Evolutionary conservation across 257 asterid species (phyloP), one percentile per base, ranked within the genome.

Genomic region (Scutellaria barbata): DNA sequence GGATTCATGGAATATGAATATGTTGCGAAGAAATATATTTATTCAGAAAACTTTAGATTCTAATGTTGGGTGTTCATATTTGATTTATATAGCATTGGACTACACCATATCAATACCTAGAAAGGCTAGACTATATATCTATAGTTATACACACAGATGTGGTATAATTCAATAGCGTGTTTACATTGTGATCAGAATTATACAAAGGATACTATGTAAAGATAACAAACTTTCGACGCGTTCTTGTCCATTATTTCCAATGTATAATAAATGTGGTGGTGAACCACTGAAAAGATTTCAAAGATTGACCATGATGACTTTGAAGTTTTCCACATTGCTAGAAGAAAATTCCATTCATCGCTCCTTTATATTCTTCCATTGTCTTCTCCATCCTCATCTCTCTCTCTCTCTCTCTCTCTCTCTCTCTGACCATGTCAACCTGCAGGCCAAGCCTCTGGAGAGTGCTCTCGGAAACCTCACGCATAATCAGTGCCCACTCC

Each of bases 401-500:
- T 6, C 66, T 16, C 59, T 6, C 63, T 22, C 53, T 70, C 72
- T 64, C 55, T 45, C 4, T 54, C 37, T 33, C 57, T 16, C 59
- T 35, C 13, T 50, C 74, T 22, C 35, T 8, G 1, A 73, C 48
- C 74, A 78, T 81, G 83, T 68, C 83, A 46, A 53, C 78, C 12
- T 69, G 72, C 12, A 55, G 46, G 51, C 89, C 87, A 53, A 88
- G 52, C 72, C 84, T 90, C 13, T 63, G 79, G 72, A 82, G 85
- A 68, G 77, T 87, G 33, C 81, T 92, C 59, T 79, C 88, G 41
- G 92, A 88, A 69, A 74, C 93, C 18, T 82, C 81, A 59, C 83
- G 86, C 62, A 80, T 90, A 66, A 77, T 92, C 80, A 74, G 60
- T 22, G 83, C 92, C 22, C 86, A 88, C 83, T 73, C 88, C 22